Evolutionary conservation across 2,329 filamentous ascomycete species (phyloP).

Genomic region (Microdochium trichocladiopsis): DNA sequence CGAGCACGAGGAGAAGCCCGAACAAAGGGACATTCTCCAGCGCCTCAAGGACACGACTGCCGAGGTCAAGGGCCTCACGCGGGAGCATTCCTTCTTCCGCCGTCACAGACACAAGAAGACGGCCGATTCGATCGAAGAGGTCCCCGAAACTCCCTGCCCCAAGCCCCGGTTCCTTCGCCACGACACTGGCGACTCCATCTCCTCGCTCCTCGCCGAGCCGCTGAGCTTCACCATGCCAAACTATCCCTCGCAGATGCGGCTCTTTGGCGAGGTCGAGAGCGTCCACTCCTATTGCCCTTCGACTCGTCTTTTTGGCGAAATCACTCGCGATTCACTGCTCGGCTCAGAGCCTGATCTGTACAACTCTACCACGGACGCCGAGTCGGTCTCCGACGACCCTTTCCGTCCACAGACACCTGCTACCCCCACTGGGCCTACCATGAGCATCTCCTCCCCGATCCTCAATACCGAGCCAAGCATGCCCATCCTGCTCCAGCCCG

Average conservation of each 20-base stretch:
- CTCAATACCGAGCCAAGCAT: constrained; percentile 36
- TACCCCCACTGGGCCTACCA: constrained; percentile 13
- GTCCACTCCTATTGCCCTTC: constrained; percentile 10
- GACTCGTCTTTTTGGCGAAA: constrained; percentile 4
- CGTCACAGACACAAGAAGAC: constrained; percentile 9
- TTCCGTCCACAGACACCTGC: constrained; percentile 18
- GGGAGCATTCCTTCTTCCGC: neutral
- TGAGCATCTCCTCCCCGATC: constrained; percentile 42
- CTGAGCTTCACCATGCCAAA: constrained; percentile 12
- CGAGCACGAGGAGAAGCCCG: constrained; percentile 6
- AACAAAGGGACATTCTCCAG: constrained; percentile 5
- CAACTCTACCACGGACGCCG: constrained; percentile 19
- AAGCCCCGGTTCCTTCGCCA: constrained; percentile 8
- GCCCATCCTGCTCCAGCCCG: constrained; percentile 47
- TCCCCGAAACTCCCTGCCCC: constrained; percentile 10
- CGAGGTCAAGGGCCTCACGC: neutral
- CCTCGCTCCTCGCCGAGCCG: constrained; percentile 6
- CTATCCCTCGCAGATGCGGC: constrained; percentile 12
- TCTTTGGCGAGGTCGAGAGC: constrained; percentile 22
- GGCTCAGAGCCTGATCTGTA: constrained; percentile 20
- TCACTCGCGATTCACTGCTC: constrained; percentile 6
- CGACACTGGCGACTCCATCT: constrained; percentile 8
- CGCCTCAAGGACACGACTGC: constrained; percentile 4
- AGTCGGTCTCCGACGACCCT: constrained; percentile 12
- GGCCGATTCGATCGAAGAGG: constrained; percentile 10